phyloP scores from a whole-genome alignment of 2,329 filamentous ascomycete genomes.

The Aspergillus nomiae region DNA sequence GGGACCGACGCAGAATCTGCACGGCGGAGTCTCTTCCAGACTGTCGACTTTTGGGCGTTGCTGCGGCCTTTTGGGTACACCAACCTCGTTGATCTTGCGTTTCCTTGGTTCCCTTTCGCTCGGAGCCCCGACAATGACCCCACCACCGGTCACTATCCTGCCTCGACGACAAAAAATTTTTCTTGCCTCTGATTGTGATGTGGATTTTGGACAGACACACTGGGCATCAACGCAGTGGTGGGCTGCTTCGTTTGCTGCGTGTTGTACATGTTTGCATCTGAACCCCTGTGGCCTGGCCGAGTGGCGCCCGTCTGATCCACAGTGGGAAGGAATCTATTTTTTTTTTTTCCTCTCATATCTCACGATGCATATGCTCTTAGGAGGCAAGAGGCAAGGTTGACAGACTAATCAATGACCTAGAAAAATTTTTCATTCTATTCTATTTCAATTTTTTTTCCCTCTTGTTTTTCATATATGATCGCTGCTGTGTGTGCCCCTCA shows the following conservation, averaged over 20 bases:
- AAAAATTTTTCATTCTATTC: neutral
- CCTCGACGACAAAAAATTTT: conserved; percentile 22
- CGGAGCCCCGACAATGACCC: conserved; percentile 22
- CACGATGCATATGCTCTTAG: neutral
- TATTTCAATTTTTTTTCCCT: neutral
- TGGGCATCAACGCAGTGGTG: conserved; percentile 43
- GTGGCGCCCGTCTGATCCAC: conserved; percentile 24
- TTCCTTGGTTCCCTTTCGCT: conserved; percentile 31
- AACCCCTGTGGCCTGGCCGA: conserved; percentile 26
- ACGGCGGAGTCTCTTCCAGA: conserved; percentile 23
- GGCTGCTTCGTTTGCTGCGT: conserved; percentile 18
- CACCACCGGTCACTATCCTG: conserved; percentile 16
- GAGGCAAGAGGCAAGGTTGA: neutral
- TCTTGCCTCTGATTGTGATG: conserved; percentile 25
- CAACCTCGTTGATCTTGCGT: conserved; percentile 6
- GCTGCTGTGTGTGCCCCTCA: conserved; percentile 5
- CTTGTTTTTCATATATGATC: neutral
- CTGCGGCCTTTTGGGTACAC: conserved; percentile 6
- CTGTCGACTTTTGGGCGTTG: conserved; percentile 8
- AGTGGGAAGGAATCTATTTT: conserved; percentile 7
- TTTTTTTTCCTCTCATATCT: neutral
- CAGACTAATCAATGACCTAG: neutral
- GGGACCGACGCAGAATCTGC: conserved; percentile 38
- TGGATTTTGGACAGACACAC: conserved; percentile 27
- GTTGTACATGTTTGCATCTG: conserved; percentile 24